Evolutionary conservation across 495 filamentous ascomycete genomes (phyloP).

Genomic region (Lasiosphaeria miniovina): DNA sequence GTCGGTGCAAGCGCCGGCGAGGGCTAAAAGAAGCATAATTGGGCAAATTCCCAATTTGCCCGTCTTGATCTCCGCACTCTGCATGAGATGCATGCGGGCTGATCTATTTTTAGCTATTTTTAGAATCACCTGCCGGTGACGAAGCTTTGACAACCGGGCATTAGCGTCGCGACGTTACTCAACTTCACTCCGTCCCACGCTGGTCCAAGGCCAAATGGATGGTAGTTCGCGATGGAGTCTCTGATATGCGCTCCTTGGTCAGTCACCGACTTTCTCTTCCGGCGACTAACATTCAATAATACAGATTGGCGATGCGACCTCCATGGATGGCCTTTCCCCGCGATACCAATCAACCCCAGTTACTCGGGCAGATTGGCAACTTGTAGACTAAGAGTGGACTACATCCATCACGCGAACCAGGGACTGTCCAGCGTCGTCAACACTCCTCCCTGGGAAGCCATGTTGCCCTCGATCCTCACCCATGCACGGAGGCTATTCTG

Average conservation of each 20-base stretch:
- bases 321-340: background rate
- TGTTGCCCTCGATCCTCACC: background rate
- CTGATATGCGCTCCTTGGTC: background rate
- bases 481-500: background rate
- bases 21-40: constrained; percentile 26
- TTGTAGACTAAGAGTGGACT: too few species aligned
- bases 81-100: constrained; percentile 14
- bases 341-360: background rate
- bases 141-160: background rate
- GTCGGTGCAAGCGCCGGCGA: constrained; percentile 23
- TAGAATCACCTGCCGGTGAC: constrained; percentile 16
- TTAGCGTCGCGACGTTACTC: background rate
- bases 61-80: constrained; percentile 23
- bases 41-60: constrained; percentile 30
- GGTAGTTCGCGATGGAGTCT: constrained; percentile 5
- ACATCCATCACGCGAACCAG: too few species aligned
- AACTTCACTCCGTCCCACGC: background rate
- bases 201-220: background rate
- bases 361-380: background rate
- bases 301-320: background rate
- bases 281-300: background rate
- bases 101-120: constrained; percentile 37
- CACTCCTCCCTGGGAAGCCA: too few species aligned
- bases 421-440: too few species aligned
- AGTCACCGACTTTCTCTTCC: background rate